A percentile compares a stretch with the other conserved stretches of the same genome.
Evolutionary conservation across 768 basidiomycete species (phyloP).

Genomic region (Suillus lakei): DNA sequence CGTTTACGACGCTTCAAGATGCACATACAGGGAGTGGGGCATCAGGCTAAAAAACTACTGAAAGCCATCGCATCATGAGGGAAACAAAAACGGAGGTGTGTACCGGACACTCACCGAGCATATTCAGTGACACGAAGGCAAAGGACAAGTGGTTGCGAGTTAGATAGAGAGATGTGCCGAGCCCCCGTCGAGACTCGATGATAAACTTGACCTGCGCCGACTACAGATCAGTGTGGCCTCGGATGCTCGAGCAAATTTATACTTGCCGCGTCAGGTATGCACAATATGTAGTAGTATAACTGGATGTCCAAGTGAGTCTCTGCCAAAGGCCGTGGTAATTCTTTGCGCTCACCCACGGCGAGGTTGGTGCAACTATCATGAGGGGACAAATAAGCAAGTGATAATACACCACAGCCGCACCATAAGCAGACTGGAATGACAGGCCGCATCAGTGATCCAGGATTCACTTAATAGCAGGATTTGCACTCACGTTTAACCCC

Average conservation of each 20-base stretch:
- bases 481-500: not conserved
- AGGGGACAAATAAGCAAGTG: not conserved
- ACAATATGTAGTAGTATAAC: not conserved
- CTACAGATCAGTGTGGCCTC: not conserved
- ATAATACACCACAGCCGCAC: not conserved
- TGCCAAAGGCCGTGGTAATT: not conserved
- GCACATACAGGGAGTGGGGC: not conserved
- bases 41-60: not conserved
- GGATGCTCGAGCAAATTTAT: not conserved
- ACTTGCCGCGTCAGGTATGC: not conserved
- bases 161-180: not conserved
- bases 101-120: not conserved
- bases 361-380: not conserved
- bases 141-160: not conserved
- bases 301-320: not conserved
- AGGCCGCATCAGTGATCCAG: not conserved
- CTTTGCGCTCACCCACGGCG: not conserved
- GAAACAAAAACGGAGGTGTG: not conserved
- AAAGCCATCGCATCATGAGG: not conserved
- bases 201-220: conserved; percentile 18
- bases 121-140: not conserved
- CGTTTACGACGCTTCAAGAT: not conserved
- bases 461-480: not conserved
- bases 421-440: not conserved
- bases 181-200: conserved; percentile 41